Evolutionary conservation across 2,329 filamentous ascomycete genomes (phyloP), one percentile per base, ranked within the genome.

Genomic region (Colletotrichum chrysophilum): DNA sequence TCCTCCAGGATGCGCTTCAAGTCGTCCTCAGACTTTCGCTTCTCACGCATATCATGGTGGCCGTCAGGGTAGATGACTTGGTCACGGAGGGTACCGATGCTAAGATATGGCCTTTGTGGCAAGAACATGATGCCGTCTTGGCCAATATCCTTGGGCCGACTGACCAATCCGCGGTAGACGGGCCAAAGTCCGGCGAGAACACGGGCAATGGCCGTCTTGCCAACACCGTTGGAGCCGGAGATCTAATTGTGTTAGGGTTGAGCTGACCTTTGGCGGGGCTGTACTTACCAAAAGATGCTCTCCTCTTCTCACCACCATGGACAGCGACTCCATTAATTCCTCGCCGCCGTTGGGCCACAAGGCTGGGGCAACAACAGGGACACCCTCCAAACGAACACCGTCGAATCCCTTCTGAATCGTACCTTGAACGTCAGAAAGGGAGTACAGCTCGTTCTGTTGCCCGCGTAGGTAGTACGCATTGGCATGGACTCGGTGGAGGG

Each of bases 61-160:
- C 95, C 96, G 80, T 99, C 96, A 0, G 97, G 97, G 80, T 99
- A 99, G 82, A 98, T 98, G 80, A 99, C 95, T 86, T 99, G 97
- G 81, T 99, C 97, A 30, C 97, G 94, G 12, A 98, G 89, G 2
- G 97, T 98, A 43, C 97, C 97, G 26, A 96, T 94, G 83, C 93
- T 96, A 38, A 98, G 91, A 81, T 98, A 98, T 0, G 96, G 96
- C 18, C 96, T 91, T 84, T 99, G 97, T 0, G 97, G 97, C 13
- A 99, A 90, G 86, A 99, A 98, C 96, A 99, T 98, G 86, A 99
- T 98, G 75, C 97, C 97, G 78, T 98, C 96, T 77, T 93, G 90
- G 52, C 96, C 96, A 56, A 92, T 91, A 52, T 88, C 90, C 81
- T 97, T 95, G 4, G 97, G 96, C 2, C 96, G 92, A 74, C 94